These are phyloP conservation scores for Limonium bicolor DNA, from an alignment of 148 eudicot genomes.

Conservation along the genomic window DNA sequence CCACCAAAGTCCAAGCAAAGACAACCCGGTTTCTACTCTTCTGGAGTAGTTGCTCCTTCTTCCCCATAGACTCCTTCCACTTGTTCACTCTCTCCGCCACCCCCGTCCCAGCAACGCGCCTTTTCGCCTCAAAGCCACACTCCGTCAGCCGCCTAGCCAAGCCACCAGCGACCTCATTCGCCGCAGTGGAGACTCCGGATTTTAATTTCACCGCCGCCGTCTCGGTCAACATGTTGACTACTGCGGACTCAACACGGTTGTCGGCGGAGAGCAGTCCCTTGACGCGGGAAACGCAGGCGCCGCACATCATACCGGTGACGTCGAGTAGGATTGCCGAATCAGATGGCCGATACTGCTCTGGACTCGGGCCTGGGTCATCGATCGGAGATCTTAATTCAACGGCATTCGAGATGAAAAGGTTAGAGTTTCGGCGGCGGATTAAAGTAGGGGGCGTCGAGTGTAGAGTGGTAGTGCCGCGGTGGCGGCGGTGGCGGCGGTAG, in stretches of 20 bases:
- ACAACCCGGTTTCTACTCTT: constrained; percentile 58
- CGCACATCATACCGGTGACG: constrained; percentile 91
- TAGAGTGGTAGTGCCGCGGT: neutral
- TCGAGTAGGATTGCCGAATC: constrained; percentile 43
- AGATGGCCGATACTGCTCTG: neutral
- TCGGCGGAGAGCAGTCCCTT: constrained; percentile 47
- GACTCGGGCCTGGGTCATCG: neutral
- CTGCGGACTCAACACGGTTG: constrained; percentile 64
- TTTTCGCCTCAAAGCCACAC: constrained; percentile 63
- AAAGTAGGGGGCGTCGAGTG: neutral
- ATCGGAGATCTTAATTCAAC: constrained; percentile 19
- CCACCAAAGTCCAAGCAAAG: constrained; percentile 82
- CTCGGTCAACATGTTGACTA: constrained; percentile 84
- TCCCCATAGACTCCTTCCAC: constrained; percentile 62
- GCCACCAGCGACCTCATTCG: constrained; percentile 31
- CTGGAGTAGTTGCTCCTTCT: constrained; percentile 41
- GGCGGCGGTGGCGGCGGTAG: constrained; percentile 2
- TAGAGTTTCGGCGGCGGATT: constrained; percentile 2
- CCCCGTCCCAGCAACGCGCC: constrained; percentile 45
- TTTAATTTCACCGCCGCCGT: constrained; percentile 73
- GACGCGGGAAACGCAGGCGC: constrained; percentile 75
- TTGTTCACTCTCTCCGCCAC: constrained; percentile 65
- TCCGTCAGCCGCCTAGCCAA: constrained; percentile 55
- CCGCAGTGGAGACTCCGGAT: constrained; percentile 6
- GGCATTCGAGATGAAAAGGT: constrained; percentile 17